Base-by-base conservation (phyloP, 2,329 filamentous ascomycete genomes). In the Fusarium coffeatum region DNA sequence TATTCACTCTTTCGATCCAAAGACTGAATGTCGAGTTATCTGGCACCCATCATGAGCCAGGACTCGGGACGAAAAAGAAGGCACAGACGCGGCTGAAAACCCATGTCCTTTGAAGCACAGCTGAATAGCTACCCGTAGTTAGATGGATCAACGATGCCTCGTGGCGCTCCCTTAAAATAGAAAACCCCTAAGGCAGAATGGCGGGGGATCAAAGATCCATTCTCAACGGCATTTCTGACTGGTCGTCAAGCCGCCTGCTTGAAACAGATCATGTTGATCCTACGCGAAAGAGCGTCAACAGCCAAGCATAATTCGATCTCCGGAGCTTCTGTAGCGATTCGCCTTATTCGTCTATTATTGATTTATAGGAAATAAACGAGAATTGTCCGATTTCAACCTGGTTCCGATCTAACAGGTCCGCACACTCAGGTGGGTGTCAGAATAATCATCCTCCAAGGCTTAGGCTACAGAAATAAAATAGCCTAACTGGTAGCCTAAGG, bases 151-250 rank as follows among this genome's bases (percentile, higher is more conserved):
- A 45, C 43, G 30, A 45, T 46, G 51, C 57, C 51, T 58, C 43
- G 51, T 28, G 47, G 51, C 37, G 51, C 45, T 27, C 40, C 28
- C 40, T 32, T 43, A 64, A 66, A 70, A 69, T 69, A 63, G 66
- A 67, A 28, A 28, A 34, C 7, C 56, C 34, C 42, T 55, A 46
- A 47, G 66, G 53, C 61, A 42, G 55, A 63, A 56, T 34, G 51
- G 30, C 28, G 22, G 16, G 22, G 18, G 23, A 34, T 16, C 18
- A 22, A 30, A 49, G 11, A 15, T 27, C 32, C 41, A 42, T 32
- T 32, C 6, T 22, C 13, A 53, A 49, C 13, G 10, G 23, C 16
- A 40, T 22, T 47, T 55, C 25, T 68, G 10, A 57, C 51, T 57
- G 62, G 58, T 16, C 15, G 28, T 15, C 16, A 22, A 22, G 3